Evolutionary conservation across 2,329 filamentous ascomycete species (phyloP), one percentile per base, ranked within the genome.

Genomic region (Penicillium nordicum): DNA sequence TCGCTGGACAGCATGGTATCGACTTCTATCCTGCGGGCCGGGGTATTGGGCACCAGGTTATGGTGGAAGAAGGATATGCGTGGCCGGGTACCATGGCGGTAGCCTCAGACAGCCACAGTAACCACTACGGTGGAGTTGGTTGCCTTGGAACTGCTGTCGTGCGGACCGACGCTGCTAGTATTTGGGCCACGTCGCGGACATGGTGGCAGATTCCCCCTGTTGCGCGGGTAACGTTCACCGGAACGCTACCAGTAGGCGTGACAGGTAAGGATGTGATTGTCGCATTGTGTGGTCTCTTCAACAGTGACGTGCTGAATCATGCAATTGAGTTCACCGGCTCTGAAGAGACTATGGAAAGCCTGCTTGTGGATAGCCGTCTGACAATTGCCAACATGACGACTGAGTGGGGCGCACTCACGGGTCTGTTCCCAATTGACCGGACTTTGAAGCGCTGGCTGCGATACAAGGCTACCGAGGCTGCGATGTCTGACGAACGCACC

Each of bases 251-350:
- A 0, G 77, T 79, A 1, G 92, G 92, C 11, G 92, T 96, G 1
- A 91, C 88, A 0, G 93, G 92, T 30, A 97, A 99, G 74, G 94
- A 97, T 72, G 89, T 96, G 12, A 97, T 97, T 63, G 84, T 97
- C 27, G 90, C 91, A 0, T 81, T 97, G 1, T 95, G 90, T 64
- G 90, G 89, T 1, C 76, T 96, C 0, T 95, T 97, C 78, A 85
- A 88, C 52, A 88, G 91, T 64, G 90, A 96, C 43, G 93, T 97
- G 0, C 80, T 97, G 14, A 97, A 97, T 76, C 91, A 96, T 69
- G 86, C 86, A 5, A 87, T 97, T 58, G 93, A 97, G 69, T 96
- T 97, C 67, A 86, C 85, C 0, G 93, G 92, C 12, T 86, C 87
- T 0, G 85, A 90, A 61, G 81, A 92, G 69, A 96, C 92, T 0